Evolutionary conservation across 305 asterid species (phyloP), one percentile per base, ranked within the genome.

Genomic region (Plantago coronopus): DNA sequence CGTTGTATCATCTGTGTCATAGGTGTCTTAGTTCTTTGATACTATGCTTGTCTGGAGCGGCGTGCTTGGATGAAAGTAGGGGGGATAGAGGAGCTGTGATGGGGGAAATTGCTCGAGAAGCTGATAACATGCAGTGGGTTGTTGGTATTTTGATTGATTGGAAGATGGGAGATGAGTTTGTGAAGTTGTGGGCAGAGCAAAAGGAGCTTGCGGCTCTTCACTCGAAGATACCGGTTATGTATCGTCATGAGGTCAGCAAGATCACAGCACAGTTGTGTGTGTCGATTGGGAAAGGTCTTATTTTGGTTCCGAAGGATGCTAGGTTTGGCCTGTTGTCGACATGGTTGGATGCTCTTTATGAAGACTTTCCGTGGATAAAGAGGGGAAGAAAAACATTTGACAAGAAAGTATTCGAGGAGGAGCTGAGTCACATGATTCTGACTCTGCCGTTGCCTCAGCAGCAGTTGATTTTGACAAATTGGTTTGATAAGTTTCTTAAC

Each of bases 291-390:
- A 81, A 82, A 76, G 97, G 97, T 13, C 72, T 71, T 18, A 59
- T 89, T 44, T 59, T 89, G 62, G 95, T 84, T 54, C 82, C 95
- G 0, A 86, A 80, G 66, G 98, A 89, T 27, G 68, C 73, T 9
- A 72, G 91, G 48, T 79, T 71, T 54, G 69, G 75, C 18, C 65
- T 91, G 74, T 79, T 91, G n/a, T 68, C 83, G 0, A 91, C 97
- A 22, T 91, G 98, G 98, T 72, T 91, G 79, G 97, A 88, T 66
- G 83, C 91, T 47, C 81, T 91, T 29, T 91, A 84, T 25, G 94
- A 87, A n/a, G 98, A 91, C 72, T 91, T 84, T 42, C 77, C 83
- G 37, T 91, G 96, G 97, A 86, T 91, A 94, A 88, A 79, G 47
- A 77, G 81, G 74, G 79, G 79, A 22, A 80, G 91, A 40, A 82